Evolutionary conservation across 257 asterid genomes (phyloP).

Genomic region (Nicotiana tabacum): DNA sequence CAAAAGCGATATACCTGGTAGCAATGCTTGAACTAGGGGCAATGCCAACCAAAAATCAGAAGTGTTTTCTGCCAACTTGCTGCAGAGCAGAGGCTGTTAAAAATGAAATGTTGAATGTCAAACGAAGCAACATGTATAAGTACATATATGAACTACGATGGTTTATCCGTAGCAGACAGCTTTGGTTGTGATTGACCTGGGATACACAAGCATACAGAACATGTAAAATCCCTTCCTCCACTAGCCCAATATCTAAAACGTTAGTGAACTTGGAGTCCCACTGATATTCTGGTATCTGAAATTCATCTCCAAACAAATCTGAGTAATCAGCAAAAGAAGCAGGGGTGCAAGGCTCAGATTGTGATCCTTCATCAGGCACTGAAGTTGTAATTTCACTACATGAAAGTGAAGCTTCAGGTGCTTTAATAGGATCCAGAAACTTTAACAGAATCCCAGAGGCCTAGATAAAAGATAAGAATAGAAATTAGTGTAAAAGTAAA

Average conservation of each 20-base stretch:
- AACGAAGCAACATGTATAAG: slow-evolving; percentile 4
- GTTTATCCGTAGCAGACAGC: background rate
- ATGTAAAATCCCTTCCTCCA: slow-evolving; percentile 94
- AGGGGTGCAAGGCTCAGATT: slow-evolving; percentile 33
- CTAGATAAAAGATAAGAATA: slow-evolving; percentile 29
- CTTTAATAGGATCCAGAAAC: slow-evolving; percentile 44
- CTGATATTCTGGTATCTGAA: slow-evolving; percentile 48
- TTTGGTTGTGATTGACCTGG: slow-evolving; percentile 57
- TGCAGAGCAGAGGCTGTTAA: slow-evolving; percentile 75
- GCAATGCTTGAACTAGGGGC: slow-evolving; percentile 88
- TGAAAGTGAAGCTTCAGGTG: slow-evolving; percentile 36
- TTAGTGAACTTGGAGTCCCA: slow-evolving; percentile 57
- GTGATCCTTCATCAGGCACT: slow-evolving; percentile 47
- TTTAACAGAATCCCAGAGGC: slow-evolving; percentile 66
- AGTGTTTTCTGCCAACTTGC: slow-evolving; percentile 74
- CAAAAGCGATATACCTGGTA: slow-evolving; percentile 56
- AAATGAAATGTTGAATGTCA: slow-evolving; percentile 14
- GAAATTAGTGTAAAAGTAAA: slow-evolving; percentile 2
- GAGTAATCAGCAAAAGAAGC: slow-evolving; percentile 58
- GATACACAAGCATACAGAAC: slow-evolving; percentile 90
- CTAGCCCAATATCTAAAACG: slow-evolving; percentile 65
- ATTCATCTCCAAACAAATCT: slow-evolving; percentile 78
- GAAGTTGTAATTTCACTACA: slow-evolving; percentile 37
- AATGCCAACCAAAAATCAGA: slow-evolving; percentile 76
- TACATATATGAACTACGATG: background rate